Base-by-base conservation (phyloP, 2,329 filamentous ascomycete species). In the Exophiala mesophila region DNA sequence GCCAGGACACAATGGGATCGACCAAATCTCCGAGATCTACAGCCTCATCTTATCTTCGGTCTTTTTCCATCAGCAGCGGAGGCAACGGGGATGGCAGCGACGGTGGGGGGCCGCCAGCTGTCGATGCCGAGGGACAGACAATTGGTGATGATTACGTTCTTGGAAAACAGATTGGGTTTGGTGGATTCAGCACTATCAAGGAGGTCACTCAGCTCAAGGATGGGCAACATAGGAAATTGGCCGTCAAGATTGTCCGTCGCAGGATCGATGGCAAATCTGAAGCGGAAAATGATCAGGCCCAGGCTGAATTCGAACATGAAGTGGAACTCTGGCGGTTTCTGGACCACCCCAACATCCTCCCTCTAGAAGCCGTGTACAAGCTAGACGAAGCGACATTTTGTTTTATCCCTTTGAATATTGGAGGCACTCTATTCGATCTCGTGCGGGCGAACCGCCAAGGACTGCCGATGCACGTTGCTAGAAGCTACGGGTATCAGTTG, bases 331-430 rank as follows among this genome's bases (percentile, higher is more conserved):
- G 80, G 80, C 72, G 80, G 33, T 80, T 78, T 54, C 64, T 83
- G 31, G 73, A 73, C 41, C 78, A 84, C 55, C 71, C 70, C 1
- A 73, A 83, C 55, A 74, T 84, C 35, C 62, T 84, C 20, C 73
- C 76, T 0, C 68, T 84, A 5, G 70, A 82, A 44, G 72, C 75
- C 4, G 80, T 83, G 15, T 82, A 80, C 59, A 78, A 80, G 50
- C 81, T 78, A 10, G 75, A 81, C 33, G 81, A 76, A 55, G 80
- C 80, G n/a, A 83, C 79, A 0, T 83, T 80, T 50, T 83, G 79
- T 56, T 81, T 83, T 58, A 83, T 80, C 42, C 75, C 75, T 44
- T 62, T 83, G 41, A 78, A 77, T 50, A 73, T 74, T 20, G 78
- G 78, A 29, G 80, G 80, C 2, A 83, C 78, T 3, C 65, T 84